phyloP scores from a whole-genome alignment of 305 asterid species.

The Plantago lanceolata region DNA sequence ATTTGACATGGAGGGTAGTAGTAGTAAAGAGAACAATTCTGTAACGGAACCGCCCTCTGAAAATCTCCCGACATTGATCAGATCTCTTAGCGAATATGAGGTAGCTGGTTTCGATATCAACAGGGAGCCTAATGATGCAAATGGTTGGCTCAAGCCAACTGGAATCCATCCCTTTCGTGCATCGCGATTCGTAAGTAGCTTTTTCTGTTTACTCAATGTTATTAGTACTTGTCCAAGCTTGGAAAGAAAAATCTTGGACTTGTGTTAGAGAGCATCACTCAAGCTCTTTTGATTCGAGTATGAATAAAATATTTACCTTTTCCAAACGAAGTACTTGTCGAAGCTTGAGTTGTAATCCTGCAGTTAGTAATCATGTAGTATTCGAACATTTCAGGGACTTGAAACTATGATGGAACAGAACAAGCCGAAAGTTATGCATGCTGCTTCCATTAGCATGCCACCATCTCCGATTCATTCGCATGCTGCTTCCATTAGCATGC shows the following conservation, averaged over 20 bases:
- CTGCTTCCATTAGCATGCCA: conserved; percentile 61
- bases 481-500: conserved; percentile 60
- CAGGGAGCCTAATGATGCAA: conserved; percentile 10
- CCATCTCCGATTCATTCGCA: conserved; percentile 45
- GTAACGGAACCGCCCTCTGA: conserved; percentile 20
- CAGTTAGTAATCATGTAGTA: too few species aligned
- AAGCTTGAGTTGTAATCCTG: too few species aligned
- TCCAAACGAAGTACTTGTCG: too few species aligned
- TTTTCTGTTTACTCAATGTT: neutral
- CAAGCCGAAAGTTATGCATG: conserved; percentile 23
- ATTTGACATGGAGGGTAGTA: conserved; percentile 31
- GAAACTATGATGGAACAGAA: conserved; percentile 27
- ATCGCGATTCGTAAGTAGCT: conserved; percentile 35
- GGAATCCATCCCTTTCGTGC: conserved; percentile 15
- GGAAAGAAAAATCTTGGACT: neutral
- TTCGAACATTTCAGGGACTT: conserved; percentile 33
- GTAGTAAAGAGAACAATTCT: conserved; percentile 15
- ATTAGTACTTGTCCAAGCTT: neutral
- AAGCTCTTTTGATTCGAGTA: neutral
- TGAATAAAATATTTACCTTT: neutral
- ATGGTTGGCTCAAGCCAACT: conserved; percentile 11
- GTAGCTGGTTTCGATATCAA: conserved; percentile 47
- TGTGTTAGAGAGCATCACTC: neutral
- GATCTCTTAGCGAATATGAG: conserved; percentile 38
- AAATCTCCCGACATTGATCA: conserved; percentile 45